phyloP scores from a whole-genome alignment of 805 yeast species.

The Cyberlindnera saturnus region DNA sequence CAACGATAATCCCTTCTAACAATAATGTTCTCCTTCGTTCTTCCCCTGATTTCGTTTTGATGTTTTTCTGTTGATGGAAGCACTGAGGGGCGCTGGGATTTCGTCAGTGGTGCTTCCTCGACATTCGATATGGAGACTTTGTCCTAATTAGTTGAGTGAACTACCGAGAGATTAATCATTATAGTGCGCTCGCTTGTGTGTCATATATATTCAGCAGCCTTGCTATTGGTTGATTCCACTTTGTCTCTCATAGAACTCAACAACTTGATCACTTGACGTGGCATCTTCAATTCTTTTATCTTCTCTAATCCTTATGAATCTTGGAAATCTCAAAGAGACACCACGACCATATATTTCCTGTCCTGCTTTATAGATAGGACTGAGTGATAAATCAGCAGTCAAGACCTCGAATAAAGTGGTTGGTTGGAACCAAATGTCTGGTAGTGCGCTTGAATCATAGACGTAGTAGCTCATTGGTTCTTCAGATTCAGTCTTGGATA shows the following conservation, averaged over 20 bases:
- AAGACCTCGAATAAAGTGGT: conserved; percentile 76
- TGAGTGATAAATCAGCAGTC: conserved; percentile 84
- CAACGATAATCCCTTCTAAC: too few relatives aligned
- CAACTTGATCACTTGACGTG: conserved; percentile 75
- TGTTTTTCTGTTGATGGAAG: too few relatives aligned
- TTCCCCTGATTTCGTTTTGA: too few relatives aligned
- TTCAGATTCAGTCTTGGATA: conserved; percentile 61
- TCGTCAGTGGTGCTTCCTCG: too few relatives aligned
- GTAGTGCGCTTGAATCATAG: conserved; percentile 67
- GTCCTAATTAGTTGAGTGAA: too few relatives aligned
- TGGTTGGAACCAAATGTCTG: conserved; percentile 96
- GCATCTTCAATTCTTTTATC: conserved; percentile 86
- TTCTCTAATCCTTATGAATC: conserved; percentile 77
- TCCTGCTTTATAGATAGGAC: conserved; percentile 89
- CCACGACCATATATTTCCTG: conserved; percentile 70
- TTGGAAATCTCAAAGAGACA: conserved; percentile 80
- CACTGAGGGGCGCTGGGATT: too few relatives aligned
- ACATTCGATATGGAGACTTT: too few relatives aligned
- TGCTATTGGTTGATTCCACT: not conserved
- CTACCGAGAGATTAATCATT: too few relatives aligned
- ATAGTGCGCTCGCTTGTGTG: not conserved
- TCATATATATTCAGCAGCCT: not conserved
- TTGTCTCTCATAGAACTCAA: conserved; percentile 78
- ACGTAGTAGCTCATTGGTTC: conserved; percentile 63
- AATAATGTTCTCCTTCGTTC: too few relatives aligned